A percentile compares a stretch with the other conserved stretches of the same genome.
Conservation (phyloP, 2,329 filamentous ascomycete species). For the Chalaropsis ovoidea region DNA sequence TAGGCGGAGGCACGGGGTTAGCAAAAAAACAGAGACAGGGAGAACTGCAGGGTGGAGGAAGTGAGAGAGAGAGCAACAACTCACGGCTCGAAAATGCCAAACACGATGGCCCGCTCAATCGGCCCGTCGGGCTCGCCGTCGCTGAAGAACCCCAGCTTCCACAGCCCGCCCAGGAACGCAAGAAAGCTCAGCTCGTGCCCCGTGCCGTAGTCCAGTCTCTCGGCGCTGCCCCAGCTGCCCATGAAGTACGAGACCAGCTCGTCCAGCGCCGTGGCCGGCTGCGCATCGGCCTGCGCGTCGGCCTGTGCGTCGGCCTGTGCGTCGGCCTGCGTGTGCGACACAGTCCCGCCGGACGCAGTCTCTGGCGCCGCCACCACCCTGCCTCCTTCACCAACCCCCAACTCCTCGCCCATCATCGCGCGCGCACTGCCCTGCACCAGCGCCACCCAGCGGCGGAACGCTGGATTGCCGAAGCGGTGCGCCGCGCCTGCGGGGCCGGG, state of each 20-base stretch:
- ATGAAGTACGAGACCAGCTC: slow-evolving; percentile 53
- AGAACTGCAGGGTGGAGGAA: not conserved
- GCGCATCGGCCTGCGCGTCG: slow-evolving; percentile 1
- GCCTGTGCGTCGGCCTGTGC: not conserved
- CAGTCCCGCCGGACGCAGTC: not conserved
- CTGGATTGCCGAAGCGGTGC: slow-evolving; percentile 81
- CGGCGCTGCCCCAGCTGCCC: slow-evolving; percentile 76
- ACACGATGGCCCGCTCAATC: slow-evolving; percentile 67
- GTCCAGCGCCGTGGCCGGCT: slow-evolving; percentile 28
- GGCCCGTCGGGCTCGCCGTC: slow-evolving; percentile 43
- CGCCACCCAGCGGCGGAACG: slow-evolving; percentile 74
- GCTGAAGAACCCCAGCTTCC: slow-evolving; percentile 76
- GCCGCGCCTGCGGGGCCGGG: slow-evolving; percentile 49
- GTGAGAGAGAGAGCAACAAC: slow-evolving; percentile 32
- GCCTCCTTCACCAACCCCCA: slow-evolving; percentile 27
- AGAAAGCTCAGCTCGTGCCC: slow-evolving; percentile 93
- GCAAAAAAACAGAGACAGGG: slow-evolving; percentile 11
- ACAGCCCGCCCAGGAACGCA: slow-evolving; percentile 79
- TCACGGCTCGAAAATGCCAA: slow-evolving; percentile 73
- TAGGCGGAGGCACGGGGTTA: slow-evolving; percentile 31
- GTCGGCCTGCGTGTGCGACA: too few species aligned
- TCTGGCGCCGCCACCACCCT: slow-evolving; percentile 17
- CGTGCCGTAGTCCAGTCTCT: slow-evolving; percentile 88
- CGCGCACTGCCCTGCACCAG: slow-evolving; percentile 53
- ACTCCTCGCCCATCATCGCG: slow-evolving; percentile 39